These are phyloP conservation scores for Calvatia gigantea DNA, from an alignment of 768 basidiomycete species.

Conservation along the genomic window DNA sequence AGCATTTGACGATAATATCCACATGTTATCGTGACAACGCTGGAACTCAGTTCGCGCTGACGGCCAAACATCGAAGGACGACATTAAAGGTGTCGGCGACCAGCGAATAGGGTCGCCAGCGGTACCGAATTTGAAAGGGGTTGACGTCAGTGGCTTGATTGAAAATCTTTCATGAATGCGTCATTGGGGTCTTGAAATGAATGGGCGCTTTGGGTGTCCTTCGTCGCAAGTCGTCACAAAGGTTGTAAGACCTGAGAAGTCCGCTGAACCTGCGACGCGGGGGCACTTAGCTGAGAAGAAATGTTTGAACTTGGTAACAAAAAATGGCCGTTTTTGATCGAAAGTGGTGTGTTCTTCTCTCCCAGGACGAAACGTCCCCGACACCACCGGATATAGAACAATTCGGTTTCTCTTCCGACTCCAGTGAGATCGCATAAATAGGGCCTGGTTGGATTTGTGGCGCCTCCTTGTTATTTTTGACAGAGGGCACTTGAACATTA, in stretches of 20 bases:
- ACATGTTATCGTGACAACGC: not conserved
- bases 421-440: not conserved
- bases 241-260: not conserved
- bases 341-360: constrained; percentile 1
- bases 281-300: not conserved
- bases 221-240: not conserved
- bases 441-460: not conserved
- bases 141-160: constrained; percentile 3
- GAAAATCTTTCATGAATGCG: not conserved
- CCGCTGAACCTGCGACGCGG: not conserved
- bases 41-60: not conserved
- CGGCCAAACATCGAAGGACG: not conserved
- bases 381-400: not conserved
- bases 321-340: not conserved
- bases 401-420: not conserved
- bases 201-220: not conserved
- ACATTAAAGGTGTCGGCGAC: not conserved
- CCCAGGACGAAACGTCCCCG: not conserved
- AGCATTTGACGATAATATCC: too few relatives aligned
- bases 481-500: constrained; percentile 2
- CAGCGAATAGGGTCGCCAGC: not conserved
- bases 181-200: not conserved
- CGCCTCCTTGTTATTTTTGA: not conserved
- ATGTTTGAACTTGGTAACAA: not conserved
- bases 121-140: not conserved